Base-by-base conservation (phyloP, 2,329 filamentous ascomycete species). In the Ceratocystis smalleyi region DNA sequence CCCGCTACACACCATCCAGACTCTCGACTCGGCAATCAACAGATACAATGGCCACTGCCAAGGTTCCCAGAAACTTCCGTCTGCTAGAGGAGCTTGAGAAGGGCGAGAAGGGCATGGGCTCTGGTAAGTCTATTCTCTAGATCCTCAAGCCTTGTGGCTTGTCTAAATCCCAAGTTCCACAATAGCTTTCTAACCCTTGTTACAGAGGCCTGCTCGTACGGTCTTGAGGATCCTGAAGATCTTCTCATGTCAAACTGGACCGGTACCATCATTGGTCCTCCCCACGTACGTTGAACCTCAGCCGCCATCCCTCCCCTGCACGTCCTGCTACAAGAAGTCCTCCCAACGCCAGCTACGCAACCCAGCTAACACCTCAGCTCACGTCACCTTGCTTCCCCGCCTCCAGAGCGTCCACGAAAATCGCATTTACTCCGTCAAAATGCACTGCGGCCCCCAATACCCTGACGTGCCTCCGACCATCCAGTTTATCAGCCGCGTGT, bases 221-320 rank as follows among this genome's bases (percentile, higher is more conserved):
- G 94, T 71, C 83, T 99, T 65, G 90, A 92, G 69, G 91, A 97
- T 74, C 86, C 89, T 59, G 91, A 96, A 73, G 94, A 99, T 72
- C 83, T 96, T 68, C 83, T 94, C 75, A 96, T 99, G 91, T 92
- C 88, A 68, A 91, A 96, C 79, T 99, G 94, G 94, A 96, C 95
- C 72, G 94, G 92, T 71, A 99, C 94, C 17, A 97, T 99, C 69
- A 85, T 96, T 61, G 94, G 94, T 1, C 94, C 94, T 70, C 92
- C 94, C 74, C 91, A 97, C 75, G 94, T 96, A 80, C 72, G 88
- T 78, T 12, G 22, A 12, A 24, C 24, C n/a, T 27, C 24, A 17
- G 6, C 10, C 5, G 17, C 1, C 30, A 43, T 45, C 47, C 24
- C 22, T 59, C 51, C 40, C n/a, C 10, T 32, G 59, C 45, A 35